These are phyloP conservation scores for Hygrophila difformis DNA, from an alignment of 257 asterid species.

Conservation along the genomic window DNA sequence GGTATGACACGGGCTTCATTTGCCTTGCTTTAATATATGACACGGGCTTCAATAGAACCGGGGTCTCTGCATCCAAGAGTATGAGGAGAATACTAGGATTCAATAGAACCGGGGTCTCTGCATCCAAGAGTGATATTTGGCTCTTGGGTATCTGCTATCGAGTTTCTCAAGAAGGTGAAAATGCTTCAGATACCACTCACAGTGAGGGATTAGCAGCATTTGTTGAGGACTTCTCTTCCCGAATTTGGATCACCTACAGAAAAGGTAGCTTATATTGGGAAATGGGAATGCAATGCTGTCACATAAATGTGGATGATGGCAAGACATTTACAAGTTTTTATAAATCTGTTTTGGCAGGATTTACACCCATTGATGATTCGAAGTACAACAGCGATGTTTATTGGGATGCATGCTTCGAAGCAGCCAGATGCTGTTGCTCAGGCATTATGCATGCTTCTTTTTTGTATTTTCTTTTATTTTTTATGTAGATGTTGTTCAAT, in stretches of 20 bases:
- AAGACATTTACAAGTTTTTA: constrained; percentile 8
- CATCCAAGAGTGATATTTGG: constrained; percentile 79
- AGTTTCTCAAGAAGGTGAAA: constrained; percentile 51
- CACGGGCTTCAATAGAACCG: constrained; percentile 53
- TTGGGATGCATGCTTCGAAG: constrained; percentile 99
- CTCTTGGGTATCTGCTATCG: constrained; percentile 79
- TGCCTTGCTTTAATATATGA: too few relatives aligned
- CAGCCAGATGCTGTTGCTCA: constrained; percentile 99
- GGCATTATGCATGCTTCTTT: constrained; percentile 24
- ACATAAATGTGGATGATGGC: constrained; percentile 2
- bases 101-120: constrained; percentile 32
- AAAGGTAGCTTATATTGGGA: constrained; percentile 41
- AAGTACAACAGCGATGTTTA: constrained; percentile 76
- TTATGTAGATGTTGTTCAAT: background rate
- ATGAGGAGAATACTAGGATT: constrained; percentile 80
- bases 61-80: constrained; percentile 44
- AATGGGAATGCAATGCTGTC: background rate
- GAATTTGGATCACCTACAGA: constrained; percentile 77
- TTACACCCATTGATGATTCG: constrained; percentile 61
- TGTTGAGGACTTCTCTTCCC: constrained; percentile 89
- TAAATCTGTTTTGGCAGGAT: constrained; percentile 50
- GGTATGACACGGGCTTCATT: too few relatives aligned
- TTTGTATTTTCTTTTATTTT: constrained; percentile 8
- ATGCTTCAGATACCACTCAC: constrained; percentile 58
- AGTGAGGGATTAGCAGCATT: constrained; percentile 82